These are phyloP conservation scores for Monosporozyma aquatica DNA, from an alignment of 805 yeast genomes.

Conservation along the genomic window DNA sequence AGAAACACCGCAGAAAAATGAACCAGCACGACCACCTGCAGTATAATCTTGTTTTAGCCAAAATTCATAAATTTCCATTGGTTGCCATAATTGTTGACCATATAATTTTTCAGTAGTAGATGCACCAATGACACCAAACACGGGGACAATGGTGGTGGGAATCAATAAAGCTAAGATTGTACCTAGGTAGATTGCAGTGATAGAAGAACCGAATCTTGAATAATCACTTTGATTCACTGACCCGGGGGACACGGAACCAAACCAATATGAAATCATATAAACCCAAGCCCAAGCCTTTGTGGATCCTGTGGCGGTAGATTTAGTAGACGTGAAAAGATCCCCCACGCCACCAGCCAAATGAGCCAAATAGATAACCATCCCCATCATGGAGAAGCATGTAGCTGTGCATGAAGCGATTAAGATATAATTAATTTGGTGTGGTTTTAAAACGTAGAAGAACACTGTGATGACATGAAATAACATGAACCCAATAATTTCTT, in stretches of 20 bases:
- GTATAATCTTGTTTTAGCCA: slow-evolving; percentile 27
- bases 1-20: slow-evolving; percentile 34
- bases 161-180: slow-evolving; percentile 29
- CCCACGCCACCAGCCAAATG: slow-evolving; percentile 31
- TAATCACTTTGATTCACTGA: slow-evolving; percentile 35
- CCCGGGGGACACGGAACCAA: slow-evolving; percentile 35
- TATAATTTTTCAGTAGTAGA: slow-evolving; percentile 32
- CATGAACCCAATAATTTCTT: slow-evolving; percentile 33
- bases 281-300: slow-evolving; percentile 37
- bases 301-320: slow-evolving; percentile 28
- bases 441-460: slow-evolving; percentile 35
- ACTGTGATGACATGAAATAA: slow-evolving; percentile 37
- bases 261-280: slow-evolving; percentile 36
- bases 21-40: slow-evolving; percentile 33
- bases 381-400: slow-evolving; percentile 34
- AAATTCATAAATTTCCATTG: slow-evolving; percentile 28
- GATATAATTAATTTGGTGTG: slow-evolving; percentile 35
- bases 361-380: slow-evolving; percentile 32
- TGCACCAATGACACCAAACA: slow-evolving; percentile 37
- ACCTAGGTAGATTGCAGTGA: slow-evolving; percentile 26
- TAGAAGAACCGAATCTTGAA: slow-evolving; percentile 33
- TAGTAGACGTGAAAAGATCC: slow-evolving; percentile 24
- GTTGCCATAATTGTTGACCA: slow-evolving; percentile 32
- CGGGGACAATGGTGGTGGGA: slow-evolving; percentile 36
- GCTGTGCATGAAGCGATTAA: slow-evolving; percentile 32